Evolutionary conservation across 208 protist genomes (phyloP).

Genomic region (Wallacemonas collosoma): DNA sequence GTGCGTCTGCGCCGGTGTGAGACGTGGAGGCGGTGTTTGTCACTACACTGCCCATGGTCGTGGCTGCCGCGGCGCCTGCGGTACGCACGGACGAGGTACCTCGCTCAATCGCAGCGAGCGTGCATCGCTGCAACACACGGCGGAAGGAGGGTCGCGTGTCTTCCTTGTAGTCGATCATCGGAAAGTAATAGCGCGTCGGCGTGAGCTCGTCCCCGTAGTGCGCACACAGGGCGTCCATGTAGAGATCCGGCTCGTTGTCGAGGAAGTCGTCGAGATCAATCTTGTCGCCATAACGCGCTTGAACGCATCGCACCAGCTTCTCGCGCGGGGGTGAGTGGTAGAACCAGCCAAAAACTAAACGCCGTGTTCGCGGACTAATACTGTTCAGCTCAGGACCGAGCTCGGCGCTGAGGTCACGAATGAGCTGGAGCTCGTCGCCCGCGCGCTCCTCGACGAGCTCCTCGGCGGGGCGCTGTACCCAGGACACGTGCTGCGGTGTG

Average conservation of each 20-base stretch:
- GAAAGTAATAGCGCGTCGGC: constrained; percentile 53
- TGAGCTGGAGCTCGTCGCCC: constrained; percentile 52
- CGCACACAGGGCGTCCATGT: constrained; percentile 47
- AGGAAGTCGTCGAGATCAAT: constrained; percentile 47
- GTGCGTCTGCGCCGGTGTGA: constrained; percentile 23
- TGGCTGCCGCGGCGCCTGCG: background rate
- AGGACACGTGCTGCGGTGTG: constrained; percentile 26
- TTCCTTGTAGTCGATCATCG: constrained; percentile 31
- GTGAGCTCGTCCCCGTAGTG: constrained; percentile 44
- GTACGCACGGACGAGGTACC: no score
- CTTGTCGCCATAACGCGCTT: constrained; percentile 16
- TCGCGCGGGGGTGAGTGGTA: constrained; percentile 33
- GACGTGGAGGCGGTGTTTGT: background rate
- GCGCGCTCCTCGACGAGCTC: constrained; percentile 35
- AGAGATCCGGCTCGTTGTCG: constrained; percentile 60
- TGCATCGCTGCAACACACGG: constrained; percentile 42
- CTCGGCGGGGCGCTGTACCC: constrained; percentile 25
- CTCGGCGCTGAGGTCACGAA: constrained; percentile 54
- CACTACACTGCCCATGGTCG: background rate
- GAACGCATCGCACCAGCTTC: constrained; percentile 35
- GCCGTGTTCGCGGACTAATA: constrained; percentile 49
- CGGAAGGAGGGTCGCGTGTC: constrained; percentile 52
- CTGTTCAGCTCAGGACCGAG: constrained; percentile 61
- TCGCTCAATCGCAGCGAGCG: background rate
- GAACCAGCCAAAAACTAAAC: constrained; percentile 50